Evolutionary conservation across 176 grass and related monocot genomes (phyloP).

Genomic region (Bromus sterilis): DNA sequence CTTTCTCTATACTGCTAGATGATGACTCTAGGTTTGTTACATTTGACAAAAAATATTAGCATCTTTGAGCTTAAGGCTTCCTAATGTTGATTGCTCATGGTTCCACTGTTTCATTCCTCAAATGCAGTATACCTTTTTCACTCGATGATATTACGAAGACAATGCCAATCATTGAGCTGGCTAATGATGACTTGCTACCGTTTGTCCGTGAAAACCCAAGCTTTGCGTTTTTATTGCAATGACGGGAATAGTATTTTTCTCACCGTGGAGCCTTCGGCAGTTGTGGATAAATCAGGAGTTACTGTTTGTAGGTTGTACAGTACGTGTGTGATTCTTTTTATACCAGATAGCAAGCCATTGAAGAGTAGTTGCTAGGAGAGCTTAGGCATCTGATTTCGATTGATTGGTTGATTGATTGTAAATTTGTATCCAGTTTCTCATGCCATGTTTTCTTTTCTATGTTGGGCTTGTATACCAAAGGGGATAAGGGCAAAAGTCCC

Average conservation of each 20-base stretch:
- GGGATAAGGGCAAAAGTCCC: conserved; percentile 32
- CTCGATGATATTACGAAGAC: conserved; percentile 85
- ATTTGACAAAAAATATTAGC: conserved; percentile 8
- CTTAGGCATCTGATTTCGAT: conserved; percentile 41
- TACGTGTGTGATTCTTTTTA: conserved; percentile 38
- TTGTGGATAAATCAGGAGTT: conserved; percentile 49
- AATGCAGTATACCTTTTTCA: conserved; percentile 82
- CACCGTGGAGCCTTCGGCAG: neutral
- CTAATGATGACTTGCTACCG: conserved; percentile 54
- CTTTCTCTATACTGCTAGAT: conserved; percentile 56
- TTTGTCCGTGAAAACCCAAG: conserved; percentile 69
- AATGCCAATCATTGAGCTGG: conserved; percentile 57
- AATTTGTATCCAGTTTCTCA: conserved; percentile 34
- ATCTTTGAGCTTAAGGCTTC: neutral
- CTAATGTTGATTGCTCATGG: conserved; percentile 4
- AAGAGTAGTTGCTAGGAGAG: conserved; percentile 43
- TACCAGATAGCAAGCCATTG: conserved; percentile 32
- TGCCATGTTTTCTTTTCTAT: neutral
- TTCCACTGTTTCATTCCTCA: conserved; percentile 9
- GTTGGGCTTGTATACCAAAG: conserved; percentile 36
- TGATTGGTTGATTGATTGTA: conserved; percentile 55
- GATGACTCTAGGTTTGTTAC: conserved; percentile 75
- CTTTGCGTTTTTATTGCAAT: conserved; percentile 94
- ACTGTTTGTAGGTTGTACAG: conserved; percentile 38
- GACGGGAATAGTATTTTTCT: conserved; percentile 47